Conservation (phyloP, 1,284 basidiomycete genomes). For the Fomitopsis pinicola region DNA sequence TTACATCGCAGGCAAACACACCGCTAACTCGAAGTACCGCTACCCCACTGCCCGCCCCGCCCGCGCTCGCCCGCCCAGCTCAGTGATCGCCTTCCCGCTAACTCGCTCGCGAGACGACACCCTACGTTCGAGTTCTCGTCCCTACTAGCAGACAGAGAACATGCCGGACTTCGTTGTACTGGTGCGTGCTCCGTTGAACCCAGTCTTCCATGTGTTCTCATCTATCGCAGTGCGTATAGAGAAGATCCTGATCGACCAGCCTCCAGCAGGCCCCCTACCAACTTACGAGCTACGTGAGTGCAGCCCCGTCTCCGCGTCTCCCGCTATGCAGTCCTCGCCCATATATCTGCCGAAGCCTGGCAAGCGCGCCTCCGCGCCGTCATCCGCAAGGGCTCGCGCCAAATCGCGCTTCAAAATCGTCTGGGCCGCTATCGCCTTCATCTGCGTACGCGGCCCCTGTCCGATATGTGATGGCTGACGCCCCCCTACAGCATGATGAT, state of each 20-base stretch:
- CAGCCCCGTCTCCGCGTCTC: background rate
- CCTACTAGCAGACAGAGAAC: background rate
- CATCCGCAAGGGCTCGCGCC: slow-evolving; percentile 34
- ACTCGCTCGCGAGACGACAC: slow-evolving; percentile 8
- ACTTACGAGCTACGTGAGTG: slow-evolving; percentile 27
- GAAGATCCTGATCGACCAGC: slow-evolving; percentile 19
- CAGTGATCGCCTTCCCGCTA: slow-evolving; percentile 4
- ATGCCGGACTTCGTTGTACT: slow-evolving; percentile 1
- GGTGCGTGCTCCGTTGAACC: background rate
- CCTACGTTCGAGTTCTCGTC: background rate
- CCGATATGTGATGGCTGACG: background rate
- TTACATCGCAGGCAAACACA: background rate
- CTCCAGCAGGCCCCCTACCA: slow-evolving; percentile 25
- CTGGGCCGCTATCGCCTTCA: slow-evolving; percentile 35
- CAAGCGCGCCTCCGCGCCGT: slow-evolving; percentile 37
- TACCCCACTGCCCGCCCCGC: background rate
- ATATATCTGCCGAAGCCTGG: slow-evolving; percentile 47
- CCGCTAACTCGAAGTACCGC: background rate
- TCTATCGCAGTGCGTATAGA: slow-evolving; percentile 4
- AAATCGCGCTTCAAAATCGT: slow-evolving; percentile 42
- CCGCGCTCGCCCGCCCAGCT: slow-evolving; percentile 13
- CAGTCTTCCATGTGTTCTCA: background rate
- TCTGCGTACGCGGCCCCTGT: slow-evolving; percentile 31
- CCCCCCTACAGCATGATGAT: slow-evolving; percentile 32
- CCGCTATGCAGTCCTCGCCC: background rate